A percentile compares a stretch with the other conserved stretches of the same genome.
Evolutionary conservation across 768 basidiomycete genomes (phyloP).

Genomic region (Podaxis sp.): DNA sequence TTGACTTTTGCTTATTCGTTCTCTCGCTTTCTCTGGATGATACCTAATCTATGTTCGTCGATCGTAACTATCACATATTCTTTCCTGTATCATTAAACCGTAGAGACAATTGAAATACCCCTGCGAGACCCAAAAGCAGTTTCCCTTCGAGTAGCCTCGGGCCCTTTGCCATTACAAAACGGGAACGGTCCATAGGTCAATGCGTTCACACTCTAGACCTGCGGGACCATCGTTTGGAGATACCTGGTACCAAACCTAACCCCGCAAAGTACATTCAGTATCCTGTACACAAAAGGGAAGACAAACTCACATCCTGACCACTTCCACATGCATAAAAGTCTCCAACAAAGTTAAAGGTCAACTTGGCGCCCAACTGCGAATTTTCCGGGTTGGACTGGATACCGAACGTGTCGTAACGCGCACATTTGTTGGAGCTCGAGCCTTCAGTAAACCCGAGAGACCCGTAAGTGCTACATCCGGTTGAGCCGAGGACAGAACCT

Average conservation of each 20-base stretch:
- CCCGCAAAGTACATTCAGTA: neutral
- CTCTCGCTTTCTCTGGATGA: neutral
- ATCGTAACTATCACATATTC: neutral
- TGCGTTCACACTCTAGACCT: slow-evolving; percentile 17
- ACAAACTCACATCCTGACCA: slow-evolving; percentile 26
- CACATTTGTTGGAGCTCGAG: slow-evolving; percentile 32
- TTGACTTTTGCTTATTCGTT: neutral
- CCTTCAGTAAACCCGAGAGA: slow-evolving; percentile 27
- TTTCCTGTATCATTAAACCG: neutral
- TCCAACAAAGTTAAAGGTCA: slow-evolving; percentile 28
- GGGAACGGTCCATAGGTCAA: slow-evolving; percentile 24
- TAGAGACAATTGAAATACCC: neutral
- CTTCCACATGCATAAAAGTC: slow-evolving; percentile 31
- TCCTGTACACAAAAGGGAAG: neutral
- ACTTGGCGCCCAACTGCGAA: slow-evolving; percentile 28
- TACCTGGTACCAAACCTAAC: slow-evolving; percentile 27
- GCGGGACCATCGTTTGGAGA: slow-evolving; percentile 19
- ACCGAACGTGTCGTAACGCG: slow-evolving; percentile 25
- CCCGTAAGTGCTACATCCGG: slow-evolving; percentile 29
- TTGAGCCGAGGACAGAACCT: slow-evolving; percentile 20
- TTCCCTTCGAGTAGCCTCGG: neutral
- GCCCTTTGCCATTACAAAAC: neutral
- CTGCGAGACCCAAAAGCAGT: neutral
- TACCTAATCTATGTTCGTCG: neutral
- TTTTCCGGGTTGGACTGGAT: slow-evolving; percentile 30